Percentiles rank a stretch among this genome's conserved stretches.
These are phyloP conservation scores for Ligustrum vulgare DNA, from an alignment of 257 asterid genomes.

Conservation along the genomic window DNA sequence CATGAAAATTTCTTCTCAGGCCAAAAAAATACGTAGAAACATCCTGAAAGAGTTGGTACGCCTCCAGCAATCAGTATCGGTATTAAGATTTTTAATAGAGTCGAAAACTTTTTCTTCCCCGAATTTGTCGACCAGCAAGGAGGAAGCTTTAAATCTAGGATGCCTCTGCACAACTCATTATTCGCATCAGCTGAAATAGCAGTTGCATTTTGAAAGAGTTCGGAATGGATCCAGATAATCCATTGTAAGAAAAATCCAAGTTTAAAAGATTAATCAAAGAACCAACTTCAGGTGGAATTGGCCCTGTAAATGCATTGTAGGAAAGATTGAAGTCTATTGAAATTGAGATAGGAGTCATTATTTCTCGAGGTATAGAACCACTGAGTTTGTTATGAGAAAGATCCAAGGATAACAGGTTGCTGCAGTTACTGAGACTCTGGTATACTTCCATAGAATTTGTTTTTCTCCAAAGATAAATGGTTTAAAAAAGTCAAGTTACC, in stretches of 20 bases:
- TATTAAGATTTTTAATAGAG: not conserved
- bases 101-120: conserved; percentile 7
- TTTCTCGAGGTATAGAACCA: conserved; percentile 20
- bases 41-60: not conserved
- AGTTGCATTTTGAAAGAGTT: conserved; percentile 12
- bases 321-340: conserved; percentile 23
- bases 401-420: conserved; percentile 6
- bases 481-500: conserved; percentile 27
- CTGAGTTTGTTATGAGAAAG: conserved; percentile 23
- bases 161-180: conserved; percentile 22
- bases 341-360: conserved; percentile 16
- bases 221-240: conserved; percentile 31
- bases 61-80: not conserved
- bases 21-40: not conserved
- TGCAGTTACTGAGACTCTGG: conserved; percentile 24
- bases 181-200: conserved; percentile 25
- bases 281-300: conserved; percentile 30
- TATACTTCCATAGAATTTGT: conserved; percentile 23
- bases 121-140: conserved; percentile 13
- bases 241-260: conserved; percentile 29
- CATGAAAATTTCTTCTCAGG: not conserved
- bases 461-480: conserved; percentile 6
- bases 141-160: not conserved
- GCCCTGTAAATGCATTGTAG: conserved; percentile 16
- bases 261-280: conserved; percentile 19